Evolutionary conservation across 805 yeast species (phyloP), one percentile per base, ranked within the genome.

Genomic region (Yarrowia bubula): DNA sequence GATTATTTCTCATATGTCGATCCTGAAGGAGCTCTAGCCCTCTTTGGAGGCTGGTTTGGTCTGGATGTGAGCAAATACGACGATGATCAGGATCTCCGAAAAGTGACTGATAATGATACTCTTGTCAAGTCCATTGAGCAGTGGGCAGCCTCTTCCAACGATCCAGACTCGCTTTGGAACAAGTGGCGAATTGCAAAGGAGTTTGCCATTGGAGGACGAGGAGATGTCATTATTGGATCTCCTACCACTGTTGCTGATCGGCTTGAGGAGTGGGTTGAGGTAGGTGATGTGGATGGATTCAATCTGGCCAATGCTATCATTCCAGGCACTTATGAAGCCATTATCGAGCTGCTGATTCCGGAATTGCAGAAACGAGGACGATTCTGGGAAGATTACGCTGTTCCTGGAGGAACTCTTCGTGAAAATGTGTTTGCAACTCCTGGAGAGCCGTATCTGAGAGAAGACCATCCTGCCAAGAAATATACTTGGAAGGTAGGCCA

Each of bases 261-360:
- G 66, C 72, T 80, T 28, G 78, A 78, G 62, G 67, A 70, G 46
- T 80, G 80, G 78, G 78, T 76, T 7, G 75, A 75, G 11, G 71
- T 73, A 22, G 72, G 77, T 13, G 80, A 75, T 51, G 74, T 80
- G 18, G 83, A 80, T 68, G 83, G 83, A 0, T 79, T 79, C 68
- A 80, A 80, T 65, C 69, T 80, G 46, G 74, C 77, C 4, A 76
- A 78, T 67, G 76, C 81, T 2, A 71, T 77, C 8, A 68, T 73
- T 37, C 80, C 79, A 17, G 78, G 75, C 6, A 68, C 77, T 7
- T 74, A 76, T 53, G 79, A 76, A 65, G 80, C 80, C 14, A 69
- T 79, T 48, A 77, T 78, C 18, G 76, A 78, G 5, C 67, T 67
- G 22, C 65, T 79, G 44, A 68, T 79, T 28, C 81, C 81, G 11